Base-by-base conservation (phyloP, 2,329 filamentous ascomycete genomes). In the Diaporthe vaccinii region DNA sequence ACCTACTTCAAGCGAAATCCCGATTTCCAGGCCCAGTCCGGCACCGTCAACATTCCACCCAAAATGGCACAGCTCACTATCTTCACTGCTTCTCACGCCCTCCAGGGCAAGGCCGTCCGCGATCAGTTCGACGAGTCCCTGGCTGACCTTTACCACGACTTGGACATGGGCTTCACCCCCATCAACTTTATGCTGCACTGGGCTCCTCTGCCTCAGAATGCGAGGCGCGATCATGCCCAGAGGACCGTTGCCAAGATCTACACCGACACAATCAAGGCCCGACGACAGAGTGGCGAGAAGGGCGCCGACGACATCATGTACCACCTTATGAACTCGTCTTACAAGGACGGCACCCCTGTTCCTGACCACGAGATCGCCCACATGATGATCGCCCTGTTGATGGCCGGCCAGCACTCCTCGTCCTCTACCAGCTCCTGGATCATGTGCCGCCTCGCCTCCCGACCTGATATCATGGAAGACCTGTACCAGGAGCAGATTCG, bases 361-460 rank as follows among this genome's bases (percentile, higher is more conserved):
- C 92, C 94, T 0, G 94, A 96, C 82, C 89, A 91, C 78, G 94
- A 96, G 81, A 91, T 96, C 70, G 93, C 94, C 0, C 92, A 95
- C 83, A 94, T 96, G 88, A 95, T 96, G 94, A 96, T 96, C 80
- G 93, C 94, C 0, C 88, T 96, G 22, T 89, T 96, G 70, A 96
- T 97, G 94, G 94, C 92, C 15, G 94, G 94, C 69, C 94, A 97
- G 81, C 94, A 96, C 85, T 94, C 93, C 1, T 95, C 93, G 0
- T 93, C 94, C 7, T 92, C 93, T 0, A 93, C 93, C n/a, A 91
- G 91, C 78, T 89, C 92, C 12, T 96, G 94, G 94, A 94, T 95
- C 78, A 85, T 96, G 78, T 88, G 96, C 17, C 92, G 91, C 67
- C 88, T 96, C 3, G 94, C 94, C 14, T 89, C 92, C 1, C 87